Conservation (phyloP, 2,329 filamentous ascomycete genomes). For the Aspergillus jensenii region DNA sequence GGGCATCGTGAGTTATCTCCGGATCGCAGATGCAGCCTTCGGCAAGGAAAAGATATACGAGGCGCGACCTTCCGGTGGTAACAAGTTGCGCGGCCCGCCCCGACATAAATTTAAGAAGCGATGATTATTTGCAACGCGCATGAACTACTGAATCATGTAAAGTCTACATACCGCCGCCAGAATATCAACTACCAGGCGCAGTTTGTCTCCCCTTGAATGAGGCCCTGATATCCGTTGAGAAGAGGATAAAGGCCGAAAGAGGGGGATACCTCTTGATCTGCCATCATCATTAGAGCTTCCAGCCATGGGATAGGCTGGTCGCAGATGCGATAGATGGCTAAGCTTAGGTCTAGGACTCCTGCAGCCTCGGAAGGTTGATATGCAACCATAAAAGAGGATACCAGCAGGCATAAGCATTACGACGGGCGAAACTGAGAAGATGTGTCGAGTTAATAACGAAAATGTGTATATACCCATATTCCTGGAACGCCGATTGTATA, state of each 20-base stretch:
- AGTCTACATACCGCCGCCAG: not conserved
- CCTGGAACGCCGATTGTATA: constrained; percentile 1
- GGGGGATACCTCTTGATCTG: constrained; percentile 31
- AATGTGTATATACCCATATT: not conserved
- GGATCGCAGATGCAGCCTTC: constrained; percentile 78
- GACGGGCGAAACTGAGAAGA: not conserved
- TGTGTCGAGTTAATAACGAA: not conserved
- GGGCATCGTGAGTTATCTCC: constrained; percentile 83
- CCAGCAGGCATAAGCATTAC: not conserved
- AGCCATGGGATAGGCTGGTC: constrained; percentile 35
- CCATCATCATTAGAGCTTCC: constrained; percentile 52
- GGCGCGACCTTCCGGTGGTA: constrained; percentile 27
- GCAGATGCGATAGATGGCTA: constrained; percentile 38
- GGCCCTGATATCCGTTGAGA: constrained; percentile 21
- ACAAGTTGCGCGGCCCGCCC: constrained; percentile 30
- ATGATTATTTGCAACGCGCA: constrained; percentile 17
- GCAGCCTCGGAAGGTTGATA: not conserved
- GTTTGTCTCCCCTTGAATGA: constrained; percentile 30
- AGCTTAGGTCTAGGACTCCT: not conserved
- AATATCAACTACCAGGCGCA: constrained; percentile 12
- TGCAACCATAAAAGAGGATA: not conserved
- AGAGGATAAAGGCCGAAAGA: constrained; percentile 24
- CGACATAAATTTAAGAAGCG: constrained; percentile 32
- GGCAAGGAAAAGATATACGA: constrained; percentile 71
- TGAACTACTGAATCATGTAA: not conserved